These are phyloP conservation scores for Paracoccidioides lutzii DNA, from an alignment of 2,329 filamentous ascomycete species.

Conservation along the genomic window DNA sequence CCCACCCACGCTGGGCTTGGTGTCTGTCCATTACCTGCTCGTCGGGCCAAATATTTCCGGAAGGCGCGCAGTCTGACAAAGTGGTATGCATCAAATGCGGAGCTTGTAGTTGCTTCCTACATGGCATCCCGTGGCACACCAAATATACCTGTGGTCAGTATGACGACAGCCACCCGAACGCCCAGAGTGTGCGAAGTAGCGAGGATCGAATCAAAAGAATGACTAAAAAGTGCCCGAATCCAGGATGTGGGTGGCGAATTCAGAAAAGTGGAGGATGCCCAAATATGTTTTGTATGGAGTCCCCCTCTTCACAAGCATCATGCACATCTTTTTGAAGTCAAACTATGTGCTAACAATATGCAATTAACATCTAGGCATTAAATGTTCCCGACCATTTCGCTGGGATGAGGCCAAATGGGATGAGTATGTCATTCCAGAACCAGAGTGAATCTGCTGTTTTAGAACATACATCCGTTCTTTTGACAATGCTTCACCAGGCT, in stretches of 20 bases:
- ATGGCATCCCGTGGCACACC: conserved; percentile 11
- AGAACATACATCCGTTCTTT: neutral
- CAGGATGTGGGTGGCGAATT: conserved; percentile 8
- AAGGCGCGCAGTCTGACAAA: neutral
- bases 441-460: neutral
- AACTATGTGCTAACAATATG: neutral
- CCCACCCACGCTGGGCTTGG: conserved; percentile 3
- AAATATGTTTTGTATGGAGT: conserved; percentile 9
- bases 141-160: conserved; percentile 10
- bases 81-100: conserved; percentile 10
- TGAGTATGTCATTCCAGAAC: neutral
- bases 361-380: neutral
- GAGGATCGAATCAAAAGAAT: conserved; percentile 8
- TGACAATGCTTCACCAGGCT: too few species aligned
- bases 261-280: conserved; percentile 12
- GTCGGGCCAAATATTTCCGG: conserved; percentile 1
- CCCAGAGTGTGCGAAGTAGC: conserved; percentile 3
- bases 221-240: conserved; percentile 10
- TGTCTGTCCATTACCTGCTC: conserved; percentile 3
- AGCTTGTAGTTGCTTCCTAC: conserved; percentile 8
- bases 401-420: neutral
- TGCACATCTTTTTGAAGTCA: neutral
- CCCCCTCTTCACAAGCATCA: too few species aligned
- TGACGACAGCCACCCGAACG: conserved; percentile 4
- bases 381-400: neutral